These are phyloP conservation scores for Vitis hybrid DNA, from an alignment of 177 flowering plant species.

Conservation along the genomic window DNA sequence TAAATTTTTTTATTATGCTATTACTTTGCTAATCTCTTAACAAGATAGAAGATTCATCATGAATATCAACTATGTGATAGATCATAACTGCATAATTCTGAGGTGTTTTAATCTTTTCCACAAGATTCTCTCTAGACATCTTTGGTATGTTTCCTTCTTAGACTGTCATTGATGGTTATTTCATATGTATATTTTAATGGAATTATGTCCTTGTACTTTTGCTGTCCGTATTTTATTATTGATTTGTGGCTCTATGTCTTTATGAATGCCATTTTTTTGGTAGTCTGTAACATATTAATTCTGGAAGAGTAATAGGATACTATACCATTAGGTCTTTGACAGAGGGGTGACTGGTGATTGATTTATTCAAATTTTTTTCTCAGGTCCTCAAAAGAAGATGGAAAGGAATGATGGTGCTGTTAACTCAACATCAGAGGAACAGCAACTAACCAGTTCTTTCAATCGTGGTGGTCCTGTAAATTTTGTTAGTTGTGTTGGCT, in stretches of 20 bases:
- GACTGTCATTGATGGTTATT: neutral
- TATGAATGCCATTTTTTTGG: too few species aligned
- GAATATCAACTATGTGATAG: neutral
- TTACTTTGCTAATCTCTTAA: neutral
- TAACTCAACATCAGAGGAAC: slow-evolving; percentile 12
- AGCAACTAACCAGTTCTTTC: slow-evolving; percentile 9
- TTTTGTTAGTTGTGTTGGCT: slow-evolving; percentile 12
- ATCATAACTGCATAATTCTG: neutral
- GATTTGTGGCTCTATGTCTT: neutral
- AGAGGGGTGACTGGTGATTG: neutral
- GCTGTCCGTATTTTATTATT: neutral
- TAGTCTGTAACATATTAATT: neutral
- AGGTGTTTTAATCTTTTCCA: neutral
- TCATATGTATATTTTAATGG: neutral
- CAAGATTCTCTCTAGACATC: neutral
- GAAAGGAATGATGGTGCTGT: slow-evolving; percentile 18
- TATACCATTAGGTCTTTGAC: neutral
- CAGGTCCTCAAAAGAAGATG: slow-evolving; percentile 45
- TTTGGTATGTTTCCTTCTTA: too few species aligned
- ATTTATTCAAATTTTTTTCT: slow-evolving; percentile 6
- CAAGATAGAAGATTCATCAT: neutral
- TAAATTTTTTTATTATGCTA: neutral
- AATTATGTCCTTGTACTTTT: neutral
- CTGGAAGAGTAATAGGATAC: neutral
- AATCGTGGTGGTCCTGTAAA: slow-evolving; percentile 8